phyloP scores from a whole-genome alignment of 2,329 filamentous ascomycete genomes.

The Cytospora leucostoma region DNA sequence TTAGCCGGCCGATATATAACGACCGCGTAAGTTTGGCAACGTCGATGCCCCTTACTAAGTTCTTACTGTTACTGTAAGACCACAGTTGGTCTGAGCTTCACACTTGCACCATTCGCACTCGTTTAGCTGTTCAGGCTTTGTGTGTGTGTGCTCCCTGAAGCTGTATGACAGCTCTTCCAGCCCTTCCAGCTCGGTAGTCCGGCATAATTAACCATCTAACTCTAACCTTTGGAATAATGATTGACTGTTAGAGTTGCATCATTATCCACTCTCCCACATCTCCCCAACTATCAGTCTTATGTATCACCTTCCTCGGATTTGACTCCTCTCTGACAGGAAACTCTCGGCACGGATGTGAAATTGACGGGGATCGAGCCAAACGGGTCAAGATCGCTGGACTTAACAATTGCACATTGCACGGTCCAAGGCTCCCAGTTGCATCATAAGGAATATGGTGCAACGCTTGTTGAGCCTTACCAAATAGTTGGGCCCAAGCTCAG shows the following conservation, averaged over 20 bases:
- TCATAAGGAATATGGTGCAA: background rate
- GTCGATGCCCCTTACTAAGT: background rate
- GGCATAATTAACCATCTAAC: background rate
- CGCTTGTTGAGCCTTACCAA: background rate
- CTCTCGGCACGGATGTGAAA: conserved; percentile 9
- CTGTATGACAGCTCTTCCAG: background rate
- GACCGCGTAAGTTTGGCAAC: background rate
- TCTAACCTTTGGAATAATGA: background rate
- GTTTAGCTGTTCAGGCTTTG: background rate
- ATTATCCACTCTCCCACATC: background rate
- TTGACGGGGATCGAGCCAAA: conserved; percentile 11
- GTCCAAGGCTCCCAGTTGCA: background rate
- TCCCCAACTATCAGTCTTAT: too few relatives aligned
- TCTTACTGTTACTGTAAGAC: too few relatives aligned
- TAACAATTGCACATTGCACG: background rate
- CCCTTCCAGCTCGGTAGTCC: background rate
- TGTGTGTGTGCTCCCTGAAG: background rate
- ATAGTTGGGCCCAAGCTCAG: background rate
- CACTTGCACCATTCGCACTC: background rate
- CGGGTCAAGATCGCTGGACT: background rate
- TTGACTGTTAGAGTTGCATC: background rate
- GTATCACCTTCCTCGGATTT: background rate
- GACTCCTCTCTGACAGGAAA: background rate
- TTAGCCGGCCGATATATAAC: conserved; percentile 9
- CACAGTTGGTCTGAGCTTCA: conserved; percentile 1